Evolutionary conservation across 805 yeast species (phyloP).

Genomic region (Hanseniaspora jakobsenii): DNA sequence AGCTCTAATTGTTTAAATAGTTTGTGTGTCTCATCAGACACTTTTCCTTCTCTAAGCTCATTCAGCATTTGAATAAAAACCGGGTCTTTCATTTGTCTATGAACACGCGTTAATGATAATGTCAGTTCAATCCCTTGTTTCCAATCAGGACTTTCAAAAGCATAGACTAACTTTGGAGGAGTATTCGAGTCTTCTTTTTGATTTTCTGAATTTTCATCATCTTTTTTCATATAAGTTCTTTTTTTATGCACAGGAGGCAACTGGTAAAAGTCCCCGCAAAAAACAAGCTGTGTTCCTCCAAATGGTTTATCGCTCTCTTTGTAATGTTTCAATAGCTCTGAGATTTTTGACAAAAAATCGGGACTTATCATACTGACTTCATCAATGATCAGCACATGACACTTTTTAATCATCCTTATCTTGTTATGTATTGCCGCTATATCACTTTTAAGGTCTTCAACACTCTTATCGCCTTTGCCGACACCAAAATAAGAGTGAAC

Average conservation of each 20-base stretch:
- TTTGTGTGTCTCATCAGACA: slow-evolving; percentile 35
- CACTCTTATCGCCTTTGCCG: slow-evolving; percentile 57
- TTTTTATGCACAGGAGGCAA: slow-evolving; percentile 57
- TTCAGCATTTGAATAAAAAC: slow-evolving; percentile 62
- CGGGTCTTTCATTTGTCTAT: slow-evolving; percentile 65
- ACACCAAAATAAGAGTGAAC: slow-evolving; percentile 76
- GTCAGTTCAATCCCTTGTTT: slow-evolving; percentile 42
- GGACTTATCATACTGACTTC: slow-evolving; percentile 94
- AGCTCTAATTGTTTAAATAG: slow-evolving; percentile 40
- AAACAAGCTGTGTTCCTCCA: slow-evolving; percentile 84
- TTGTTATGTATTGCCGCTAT: slow-evolving; percentile 38
- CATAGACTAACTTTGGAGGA: slow-evolving; percentile 33
- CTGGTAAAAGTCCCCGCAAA: slow-evolving; percentile 95
- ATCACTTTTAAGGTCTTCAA: slow-evolving; percentile 34
- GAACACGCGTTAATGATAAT: slow-evolving; percentile 50
- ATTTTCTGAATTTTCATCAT: slow-evolving; percentile 15
- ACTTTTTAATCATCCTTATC: slow-evolving; percentile 48
- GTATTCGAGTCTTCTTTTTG: slow-evolving; percentile 19
- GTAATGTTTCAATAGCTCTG: slow-evolving; percentile 50
- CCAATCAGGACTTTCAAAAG: slow-evolving; percentile 61
- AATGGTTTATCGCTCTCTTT: slow-evolving; percentile 48
- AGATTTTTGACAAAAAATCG: slow-evolving; percentile 58
- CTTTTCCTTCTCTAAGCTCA: slow-evolving; percentile 55
- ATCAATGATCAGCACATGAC: slow-evolving; percentile 70
- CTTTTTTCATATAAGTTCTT: slow-evolving; percentile 24